Evolutionary conservation across 2,329 filamentous ascomycete genomes (phyloP).

Genomic region (Fusarium dlaminii): DNA sequence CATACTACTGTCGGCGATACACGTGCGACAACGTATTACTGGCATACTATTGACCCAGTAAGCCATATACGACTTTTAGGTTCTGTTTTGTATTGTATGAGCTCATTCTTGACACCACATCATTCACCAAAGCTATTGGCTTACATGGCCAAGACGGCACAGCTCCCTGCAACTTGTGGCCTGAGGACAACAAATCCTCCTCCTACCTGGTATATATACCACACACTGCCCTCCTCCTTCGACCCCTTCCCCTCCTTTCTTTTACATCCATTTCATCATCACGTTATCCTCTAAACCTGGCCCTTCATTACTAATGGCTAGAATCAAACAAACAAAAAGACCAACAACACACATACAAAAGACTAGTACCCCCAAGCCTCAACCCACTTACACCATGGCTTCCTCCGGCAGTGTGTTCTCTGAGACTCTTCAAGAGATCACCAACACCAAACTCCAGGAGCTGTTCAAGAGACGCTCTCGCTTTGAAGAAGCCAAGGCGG

Average conservation of each 20-base stretch:
- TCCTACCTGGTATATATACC: constrained; percentile 21
- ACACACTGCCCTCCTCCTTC: background rate
- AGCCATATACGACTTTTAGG: fast-evolving
- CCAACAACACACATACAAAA: background rate
- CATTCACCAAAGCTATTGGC: background rate
- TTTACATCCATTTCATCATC: background rate
- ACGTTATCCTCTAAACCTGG: too few relatives aligned
- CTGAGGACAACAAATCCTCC: constrained; percentile 33
- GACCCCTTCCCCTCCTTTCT: background rate
- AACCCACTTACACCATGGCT: constrained; percentile 34
- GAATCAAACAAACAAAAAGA: background rate
- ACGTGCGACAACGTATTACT: fast-evolving
- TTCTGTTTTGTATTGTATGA: fast-evolving
- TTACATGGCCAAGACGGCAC: background rate
- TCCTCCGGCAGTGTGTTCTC: constrained; percentile 52
- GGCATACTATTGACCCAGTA: fast-evolving
- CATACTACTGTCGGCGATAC: fast-evolving
- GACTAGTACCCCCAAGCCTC: background rate
- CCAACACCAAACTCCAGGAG: constrained; percentile 55
- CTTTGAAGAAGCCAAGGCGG: constrained; percentile 50
- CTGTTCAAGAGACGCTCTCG: constrained; percentile 51
- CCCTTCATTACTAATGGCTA: background rate
- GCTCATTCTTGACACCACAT: background rate
- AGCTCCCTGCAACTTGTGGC: constrained; percentile 5
- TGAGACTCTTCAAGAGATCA: constrained; percentile 55